Conservation (phyloP, 352 stramenopile species). For the Pythium coloratum region DNA sequence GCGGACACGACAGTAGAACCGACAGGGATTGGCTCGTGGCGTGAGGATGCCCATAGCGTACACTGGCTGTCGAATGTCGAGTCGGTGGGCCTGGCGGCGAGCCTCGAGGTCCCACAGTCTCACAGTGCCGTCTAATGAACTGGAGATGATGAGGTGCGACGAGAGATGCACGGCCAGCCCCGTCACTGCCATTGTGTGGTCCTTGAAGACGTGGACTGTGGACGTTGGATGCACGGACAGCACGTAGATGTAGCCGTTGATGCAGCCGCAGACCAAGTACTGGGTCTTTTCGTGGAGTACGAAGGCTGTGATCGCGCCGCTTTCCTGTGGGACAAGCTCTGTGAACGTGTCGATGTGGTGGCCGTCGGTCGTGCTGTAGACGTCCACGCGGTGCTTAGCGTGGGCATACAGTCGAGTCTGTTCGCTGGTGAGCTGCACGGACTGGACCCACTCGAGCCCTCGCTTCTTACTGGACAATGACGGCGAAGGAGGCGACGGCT, state of each 20-base stretch:
- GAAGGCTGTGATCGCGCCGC: slow-evolving; percentile 65
- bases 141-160: slow-evolving; percentile 63
- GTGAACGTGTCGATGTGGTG: slow-evolving; percentile 49
- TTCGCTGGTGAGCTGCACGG: slow-evolving; percentile 47
- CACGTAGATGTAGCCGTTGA: slow-evolving; percentile 54
- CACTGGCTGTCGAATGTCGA: slow-evolving; percentile 51
- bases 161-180: slow-evolving; percentile 48
- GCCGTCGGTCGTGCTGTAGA: slow-evolving; percentile 54
- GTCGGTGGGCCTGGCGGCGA: slow-evolving; percentile 56
- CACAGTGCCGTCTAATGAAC: slow-evolving; percentile 67
- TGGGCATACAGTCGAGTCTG: slow-evolving; percentile 49
- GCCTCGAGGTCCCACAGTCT: slow-evolving; percentile 70
- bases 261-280: slow-evolving; percentile 62
- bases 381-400: slow-evolving; percentile 45
- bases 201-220: slow-evolving; percentile 64
- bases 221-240: slow-evolving; percentile 58
- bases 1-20: slow-evolving; percentile 64
- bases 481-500: background rate
- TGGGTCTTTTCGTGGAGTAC: slow-evolving; percentile 67
- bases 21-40: slow-evolving; percentile 34
- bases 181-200: slow-evolving; percentile 63
- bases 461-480: slow-evolving; percentile 1
- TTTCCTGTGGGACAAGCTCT: slow-evolving; percentile 48
- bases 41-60: slow-evolving; percentile 48
- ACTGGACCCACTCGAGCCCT: slow-evolving; percentile 44